These are phyloP conservation scores for Letharia columbiana DNA, from an alignment of 495 filamentous ascomycete species.

Conservation along the genomic window DNA sequence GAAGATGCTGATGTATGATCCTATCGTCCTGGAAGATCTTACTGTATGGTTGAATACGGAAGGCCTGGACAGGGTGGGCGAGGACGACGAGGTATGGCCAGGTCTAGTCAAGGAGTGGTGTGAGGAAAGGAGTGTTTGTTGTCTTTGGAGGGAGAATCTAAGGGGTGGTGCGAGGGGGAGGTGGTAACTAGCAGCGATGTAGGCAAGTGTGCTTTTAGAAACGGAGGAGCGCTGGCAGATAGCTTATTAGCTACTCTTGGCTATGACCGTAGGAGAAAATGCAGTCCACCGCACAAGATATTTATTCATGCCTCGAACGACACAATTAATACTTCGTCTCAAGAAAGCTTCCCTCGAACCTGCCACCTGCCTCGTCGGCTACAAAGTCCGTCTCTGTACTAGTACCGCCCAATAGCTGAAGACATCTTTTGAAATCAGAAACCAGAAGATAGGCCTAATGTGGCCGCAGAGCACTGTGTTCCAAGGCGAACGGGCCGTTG, in stretches of 20 bases:
- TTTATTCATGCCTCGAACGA: neutral
- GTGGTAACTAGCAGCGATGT: conserved; percentile 5
- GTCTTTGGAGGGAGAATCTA: conserved; percentile 77
- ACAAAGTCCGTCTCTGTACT: neutral
- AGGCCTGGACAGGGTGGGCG: conserved; percentile 50
- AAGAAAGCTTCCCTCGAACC: neutral
- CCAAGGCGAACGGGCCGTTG: neutral
- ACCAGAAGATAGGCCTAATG: neutral
- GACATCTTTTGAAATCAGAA: neutral
- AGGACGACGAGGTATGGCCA: conserved; percentile 54
- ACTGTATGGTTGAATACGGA: conserved; percentile 73
- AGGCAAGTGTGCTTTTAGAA: neutral
- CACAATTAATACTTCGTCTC: too few relatives aligned
- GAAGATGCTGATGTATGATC: conserved; percentile 91
- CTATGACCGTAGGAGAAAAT: neutral
- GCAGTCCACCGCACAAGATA: neutral
- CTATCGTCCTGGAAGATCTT: conserved; percentile 81
- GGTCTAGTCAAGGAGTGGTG: conserved; percentile 74
- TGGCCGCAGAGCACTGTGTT: neutral
- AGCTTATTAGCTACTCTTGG: neutral
- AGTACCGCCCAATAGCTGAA: neutral
- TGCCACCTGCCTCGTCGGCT: neutral
- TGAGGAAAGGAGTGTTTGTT: conserved; percentile 71
- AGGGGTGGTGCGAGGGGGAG: conserved; percentile 43
- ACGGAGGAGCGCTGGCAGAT: neutral